Evolutionary conservation across 495 filamentous ascomycete species (phyloP), one percentile per base, ranked within the genome.

Genomic region (Evernia prunastri): DNA sequence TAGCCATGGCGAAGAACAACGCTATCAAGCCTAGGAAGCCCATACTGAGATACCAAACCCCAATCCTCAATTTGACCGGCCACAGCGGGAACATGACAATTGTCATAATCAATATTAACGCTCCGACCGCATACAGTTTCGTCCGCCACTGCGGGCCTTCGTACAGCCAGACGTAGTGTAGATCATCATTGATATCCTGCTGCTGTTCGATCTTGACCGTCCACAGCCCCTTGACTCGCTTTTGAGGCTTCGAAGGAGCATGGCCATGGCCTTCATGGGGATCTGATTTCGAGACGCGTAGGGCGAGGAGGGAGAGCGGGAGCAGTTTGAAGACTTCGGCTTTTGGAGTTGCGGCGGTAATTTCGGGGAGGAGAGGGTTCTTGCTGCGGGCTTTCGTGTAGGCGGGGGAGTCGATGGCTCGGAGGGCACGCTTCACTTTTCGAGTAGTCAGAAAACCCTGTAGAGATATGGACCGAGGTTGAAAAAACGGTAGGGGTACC

Each of bases 11-110:
- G 76, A 99, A 96, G 85, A 99, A 99, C 60, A 96, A 75, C 37
- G 91, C 95, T 45, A 99, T 84, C 59, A 97, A 80, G 31, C 90
- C 90, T 70, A 97, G 81, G 86, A 94, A 91, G 49, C 86, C 93
- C 82, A 97, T 96, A 78, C 89, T 93, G 56, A 97, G 81, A 76
- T 99, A 97, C 90, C 96, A 99, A 39, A 97, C 95, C 37, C 95
- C 94, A 67, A 93, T 85, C 67, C 95, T 83, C 77, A 97, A 73
- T 73, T 90, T 86, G 45, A 94, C 84, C 10, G 95, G 95, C 95
- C 95, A 99, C 56, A 99, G 83, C 15, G 95, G 95, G 80, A 97
- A 99, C 72, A 97, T 83, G 60, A 97, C 92, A 18, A 97, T 79
- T 8, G 88, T 82, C 67, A 97, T 90, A 69, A 99, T 89, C 61